Base-by-base conservation (phyloP, 2,329 filamentous ascomycete genomes). In the Alternaria solani region DNA sequence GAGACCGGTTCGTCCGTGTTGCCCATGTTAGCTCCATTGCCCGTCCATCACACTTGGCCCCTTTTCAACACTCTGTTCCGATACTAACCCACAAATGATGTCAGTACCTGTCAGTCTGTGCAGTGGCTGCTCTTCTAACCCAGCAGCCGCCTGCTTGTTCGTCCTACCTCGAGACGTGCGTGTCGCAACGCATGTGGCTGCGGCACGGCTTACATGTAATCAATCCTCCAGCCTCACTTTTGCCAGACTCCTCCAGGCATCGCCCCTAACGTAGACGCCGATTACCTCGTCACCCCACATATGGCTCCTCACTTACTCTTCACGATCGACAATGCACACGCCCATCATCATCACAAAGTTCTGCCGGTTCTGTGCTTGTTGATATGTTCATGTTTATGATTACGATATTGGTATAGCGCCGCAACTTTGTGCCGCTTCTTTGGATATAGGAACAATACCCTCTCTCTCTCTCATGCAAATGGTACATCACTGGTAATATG, bases 1-100 rank as follows among this genome's bases (percentile, higher is more conserved):
- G 23, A 41, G 36, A 42, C 49, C 32, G 18, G 36, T 52, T 42
- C 49, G 49, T 52, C 49, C 49, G 49, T 42, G 36, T 52, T 52
- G 20, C n/a, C n/a, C n/a, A 8, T 23, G 36, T 51, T 34, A 39
- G 23, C n/a, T 41, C 18, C 36, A 20, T 26, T 26, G 34, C 48
- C 38, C 20, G 25, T 12, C 5, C 3, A 28, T 41, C 18, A 36
- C 49, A 42, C 49, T 42, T 51, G 36, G 36, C 36, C 36, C 49
- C 36, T 30, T 39, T 38, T 16, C 36, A n/a, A n/a, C 25, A 12
- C 28, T 20, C 23, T n/a, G 12, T 48, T 36, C 46, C 46, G n/a
- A 48, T 34, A 9, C n/a, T 16, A 36, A 11, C 32, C 30, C 30
- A 38, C 46, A 12, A 38, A 49, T 49, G 16, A 36, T 36, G 46